Percentiles rank a stretch among this genome's conserved stretches.
Conservation (phyloP, 768 basidiomycete species). For the Suillus weaverae region DNA sequence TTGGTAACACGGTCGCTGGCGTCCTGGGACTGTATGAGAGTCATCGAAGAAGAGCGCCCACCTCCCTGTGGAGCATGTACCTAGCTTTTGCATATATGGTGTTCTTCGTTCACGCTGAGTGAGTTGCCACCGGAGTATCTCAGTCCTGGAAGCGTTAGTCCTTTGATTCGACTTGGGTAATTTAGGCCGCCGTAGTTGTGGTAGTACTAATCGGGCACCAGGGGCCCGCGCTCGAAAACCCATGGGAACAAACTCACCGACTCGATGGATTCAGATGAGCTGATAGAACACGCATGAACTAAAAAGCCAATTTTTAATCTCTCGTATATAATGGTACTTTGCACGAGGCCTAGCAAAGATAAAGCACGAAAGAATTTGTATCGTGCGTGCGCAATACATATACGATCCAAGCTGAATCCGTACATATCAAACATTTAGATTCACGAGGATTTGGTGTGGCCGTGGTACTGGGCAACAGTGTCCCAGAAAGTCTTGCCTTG, state of each 20-base stretch:
- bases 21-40: not conserved
- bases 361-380: not conserved
- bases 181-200: slow-evolving; percentile 4
- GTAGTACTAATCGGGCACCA: not conserved
- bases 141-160: not conserved
- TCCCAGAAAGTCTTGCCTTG: slow-evolving; percentile 62
- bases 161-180: not conserved
- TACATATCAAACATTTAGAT: not conserved
- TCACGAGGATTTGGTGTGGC: slow-evolving; percentile 15
- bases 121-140: slow-evolving; percentile 2
- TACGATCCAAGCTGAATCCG: not conserved
- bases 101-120: not conserved
- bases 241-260: slow-evolving; percentile 1
- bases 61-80: not conserved
- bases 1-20: not conserved
- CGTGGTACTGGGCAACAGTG: slow-evolving; percentile 39
- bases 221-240: not conserved
- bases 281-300: not conserved
- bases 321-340: not conserved
- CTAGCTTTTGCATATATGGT: not conserved
- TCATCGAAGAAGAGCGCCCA: not conserved
- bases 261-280: not conserved
- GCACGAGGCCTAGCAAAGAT: not conserved
- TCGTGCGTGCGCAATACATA: not conserved
- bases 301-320: not conserved